Conservation (phyloP, 148 eudicot species). For the Drosera capensis region DNA sequence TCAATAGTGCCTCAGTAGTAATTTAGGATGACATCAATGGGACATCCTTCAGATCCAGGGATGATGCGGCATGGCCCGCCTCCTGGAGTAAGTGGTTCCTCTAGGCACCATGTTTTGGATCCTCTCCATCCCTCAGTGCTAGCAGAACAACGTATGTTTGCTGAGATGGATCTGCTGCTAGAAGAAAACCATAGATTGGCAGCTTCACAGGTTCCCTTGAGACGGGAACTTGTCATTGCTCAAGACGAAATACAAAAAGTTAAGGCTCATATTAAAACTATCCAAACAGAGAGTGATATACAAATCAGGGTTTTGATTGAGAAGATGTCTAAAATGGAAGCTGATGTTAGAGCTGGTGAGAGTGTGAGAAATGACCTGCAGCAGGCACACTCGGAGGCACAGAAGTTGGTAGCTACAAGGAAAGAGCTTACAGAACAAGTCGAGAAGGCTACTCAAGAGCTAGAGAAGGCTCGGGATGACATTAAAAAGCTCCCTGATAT, state of each 20-base stretch:
- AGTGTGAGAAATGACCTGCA: constrained; percentile 49
- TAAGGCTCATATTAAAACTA: constrained; percentile 59
- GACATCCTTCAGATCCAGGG: constrained; percentile 42
- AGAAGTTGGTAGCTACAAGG: constrained; percentile 34
- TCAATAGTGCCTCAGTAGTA: not conserved
- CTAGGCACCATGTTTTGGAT: constrained; percentile 21
- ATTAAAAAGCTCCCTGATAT: constrained; percentile 49
- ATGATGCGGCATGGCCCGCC: constrained; percentile 55
- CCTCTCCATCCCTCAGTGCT: constrained; percentile 21
- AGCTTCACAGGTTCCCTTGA: constrained; percentile 41
- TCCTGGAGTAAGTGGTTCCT: constrained; percentile 22
- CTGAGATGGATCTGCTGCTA: constrained; percentile 48
- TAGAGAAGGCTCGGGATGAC: constrained; percentile 44
- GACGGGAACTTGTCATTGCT: constrained; percentile 46
- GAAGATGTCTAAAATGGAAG: constrained; percentile 73
- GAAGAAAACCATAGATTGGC: constrained; percentile 57
- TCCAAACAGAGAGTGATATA: constrained; percentile 64
- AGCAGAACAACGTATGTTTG: constrained; percentile 33
- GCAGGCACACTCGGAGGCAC: constrained; percentile 58
- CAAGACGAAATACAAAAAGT: constrained; percentile 47
- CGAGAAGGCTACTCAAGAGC: constrained; percentile 40
- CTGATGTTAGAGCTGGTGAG: constrained; percentile 44
- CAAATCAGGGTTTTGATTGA: constrained; percentile 60
- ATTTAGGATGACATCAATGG: constrained; percentile 36
- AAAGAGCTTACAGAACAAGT: constrained; percentile 46